Base-by-base conservation (phyloP, 106 monocot genomes). In the Amphibolis antarctica region DNA sequence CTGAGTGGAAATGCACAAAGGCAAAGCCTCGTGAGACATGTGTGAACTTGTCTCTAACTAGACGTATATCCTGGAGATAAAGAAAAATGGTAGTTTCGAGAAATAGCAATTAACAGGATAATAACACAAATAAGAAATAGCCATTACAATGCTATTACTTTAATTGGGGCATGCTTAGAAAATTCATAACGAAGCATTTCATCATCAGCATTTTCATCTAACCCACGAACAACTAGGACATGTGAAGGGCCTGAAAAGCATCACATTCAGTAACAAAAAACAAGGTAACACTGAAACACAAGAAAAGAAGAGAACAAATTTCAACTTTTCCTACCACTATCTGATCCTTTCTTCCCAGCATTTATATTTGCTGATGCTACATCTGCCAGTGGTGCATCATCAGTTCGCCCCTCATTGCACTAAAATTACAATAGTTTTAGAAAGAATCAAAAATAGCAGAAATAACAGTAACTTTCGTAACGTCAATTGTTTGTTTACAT, bases 131-230 rank as follows among this genome's bases (percentile, higher is more conserved):
- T 30, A 10, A 13, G 36, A 9, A 43, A 47, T 15, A 28, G 21
- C 27, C 27, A 28, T 11, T 4, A 18, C 27, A 20, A 62, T 58
- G 7, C 28, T 30, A 50, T 23, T 66, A 98, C 98, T 77, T 80
- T 91, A 56, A 98, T 80, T 47, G 98, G 85, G 78, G 91, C 86
- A 85, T 98, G 87, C 76, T 98, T 98, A 48, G 98, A 73, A 67
- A 91, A 98, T 58, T 98, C 98, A 59, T 91, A 98, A 3, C 98
- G 84, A 44, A 98, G 82, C 98, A 98, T 88, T 75, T 98, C 98
- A 67, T 98, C 98, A 78, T 98, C 98, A 76, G 98, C 91, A 77
- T 98, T 98, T 78, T 98, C 91, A 85, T 91, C 98, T 64, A 98
- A 70, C n/a, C 98, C 98, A 53, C 98, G 98, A 23, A 98, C 83